Evolutionary conservation across 1,284 basidiomycete genomes (phyloP).

Genomic region (Sporisorium graminicola): DNA sequence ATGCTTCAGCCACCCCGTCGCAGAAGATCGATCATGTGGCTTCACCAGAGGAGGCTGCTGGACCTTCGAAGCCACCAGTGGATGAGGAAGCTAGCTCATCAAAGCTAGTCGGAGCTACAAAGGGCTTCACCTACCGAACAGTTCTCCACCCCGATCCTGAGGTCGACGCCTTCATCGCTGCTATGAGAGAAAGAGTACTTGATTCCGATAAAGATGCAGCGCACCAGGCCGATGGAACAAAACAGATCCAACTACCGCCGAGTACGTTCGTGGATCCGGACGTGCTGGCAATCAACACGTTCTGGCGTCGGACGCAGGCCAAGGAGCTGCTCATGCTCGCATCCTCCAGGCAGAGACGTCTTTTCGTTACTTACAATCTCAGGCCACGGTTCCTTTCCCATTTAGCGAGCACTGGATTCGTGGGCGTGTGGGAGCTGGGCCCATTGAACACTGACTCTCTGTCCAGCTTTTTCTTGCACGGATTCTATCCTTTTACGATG

Average conservation of each 20-base stretch:
- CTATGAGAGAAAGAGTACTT: background rate
- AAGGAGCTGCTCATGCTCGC: conserved; percentile 3
- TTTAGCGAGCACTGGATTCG: background rate
- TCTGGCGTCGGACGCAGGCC: conserved; percentile 9
- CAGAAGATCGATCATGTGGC: background rate
- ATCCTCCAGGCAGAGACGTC: background rate
- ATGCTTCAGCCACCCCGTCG: no score
- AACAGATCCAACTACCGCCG: background rate
- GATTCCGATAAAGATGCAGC: background rate
- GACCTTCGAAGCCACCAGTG: background rate
- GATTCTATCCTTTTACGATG: conserved; percentile 3
- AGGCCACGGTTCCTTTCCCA: background rate
- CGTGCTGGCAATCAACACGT: background rate
- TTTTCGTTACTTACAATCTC: background rate
- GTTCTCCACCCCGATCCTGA: background rate
- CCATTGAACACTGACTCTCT: background rate
- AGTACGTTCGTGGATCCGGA: background rate
- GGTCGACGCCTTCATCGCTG: background rate
- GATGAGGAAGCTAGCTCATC: background rate
- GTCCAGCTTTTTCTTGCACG: background rate
- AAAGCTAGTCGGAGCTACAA: no score
- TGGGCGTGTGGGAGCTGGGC: conserved; percentile 11
- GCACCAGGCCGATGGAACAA: no score
- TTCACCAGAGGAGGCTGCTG: background rate
- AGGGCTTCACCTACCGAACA: background rate